Percentiles rank a stretch among this genome's conserved stretches.
Conservation (phyloP, 768 basidiomycete species). For the Collybia nuda region DNA sequence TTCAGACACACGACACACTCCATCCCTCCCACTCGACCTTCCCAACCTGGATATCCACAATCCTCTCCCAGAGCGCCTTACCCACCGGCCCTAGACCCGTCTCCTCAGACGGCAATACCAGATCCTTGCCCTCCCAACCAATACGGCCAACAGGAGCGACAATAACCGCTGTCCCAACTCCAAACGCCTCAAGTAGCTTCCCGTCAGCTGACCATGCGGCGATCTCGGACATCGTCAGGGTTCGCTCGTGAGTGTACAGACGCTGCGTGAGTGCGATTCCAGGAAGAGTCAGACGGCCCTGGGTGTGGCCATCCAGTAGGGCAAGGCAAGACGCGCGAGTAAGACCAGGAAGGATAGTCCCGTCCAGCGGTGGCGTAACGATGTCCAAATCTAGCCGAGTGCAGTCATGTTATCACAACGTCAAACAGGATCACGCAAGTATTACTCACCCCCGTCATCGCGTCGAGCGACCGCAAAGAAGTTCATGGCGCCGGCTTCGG, state of each 20-base stretch:
- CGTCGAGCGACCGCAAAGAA: conserved; percentile 66
- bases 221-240: conserved; percentile 61
- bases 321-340: conserved; percentile 75
- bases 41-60: conserved; percentile 76
- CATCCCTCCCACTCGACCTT: conserved; percentile 60
- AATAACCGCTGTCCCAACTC: conserved; percentile 76
- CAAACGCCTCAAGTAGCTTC: conserved; percentile 70
- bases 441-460: conserved; percentile 53
- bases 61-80: conserved; percentile 57
- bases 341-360: conserved; percentile 90
- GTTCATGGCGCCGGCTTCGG: conserved; percentile 80
- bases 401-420: neutral
- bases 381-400: conserved; percentile 58
- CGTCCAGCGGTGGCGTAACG: conserved; percentile 81
- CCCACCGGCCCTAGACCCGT: conserved; percentile 55
- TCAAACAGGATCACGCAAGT: neutral
- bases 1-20: conserved; percentile 38
- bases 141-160: conserved; percentile 65
- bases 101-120: conserved; percentile 50
- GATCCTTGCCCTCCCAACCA: conserved; percentile 43
- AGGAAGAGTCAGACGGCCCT: conserved; percentile 43
- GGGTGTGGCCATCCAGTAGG: conserved; percentile 61
- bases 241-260: conserved; percentile 52
- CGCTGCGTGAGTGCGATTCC: conserved; percentile 31
- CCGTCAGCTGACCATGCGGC: conserved; percentile 45